Evolutionary conservation across 2,329 filamentous ascomycete genomes (phyloP).

Genomic region (Annulohypoxylon truncatum): DNA sequence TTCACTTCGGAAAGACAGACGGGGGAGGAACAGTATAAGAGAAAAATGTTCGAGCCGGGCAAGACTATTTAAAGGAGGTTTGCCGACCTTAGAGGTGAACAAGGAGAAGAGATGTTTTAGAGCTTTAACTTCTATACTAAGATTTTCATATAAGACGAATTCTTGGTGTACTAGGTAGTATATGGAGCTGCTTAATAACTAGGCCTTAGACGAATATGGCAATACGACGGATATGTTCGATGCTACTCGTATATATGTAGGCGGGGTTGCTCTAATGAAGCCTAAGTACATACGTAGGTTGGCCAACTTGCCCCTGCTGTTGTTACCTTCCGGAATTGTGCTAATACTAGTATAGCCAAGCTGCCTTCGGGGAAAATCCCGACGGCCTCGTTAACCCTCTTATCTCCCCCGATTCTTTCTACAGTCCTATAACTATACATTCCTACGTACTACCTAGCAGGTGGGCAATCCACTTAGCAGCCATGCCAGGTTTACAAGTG

Average conservation of each 20-base stretch:
- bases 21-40: conserved; percentile 3
- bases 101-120: background rate
- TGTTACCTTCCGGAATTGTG: conserved; percentile 35
- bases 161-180: background rate
- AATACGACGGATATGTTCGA: too few species aligned
- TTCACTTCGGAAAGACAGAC: background rate
- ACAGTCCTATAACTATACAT: conserved; percentile 5
- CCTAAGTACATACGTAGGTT: too few species aligned
- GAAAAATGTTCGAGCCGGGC: conserved; percentile 2
- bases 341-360: background rate
- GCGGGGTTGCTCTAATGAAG: conserved; percentile 23
- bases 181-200: background rate
- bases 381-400: conserved; percentile 16
- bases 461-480: background rate
- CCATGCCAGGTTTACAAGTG: conserved; percentile 2
- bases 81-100: background rate
- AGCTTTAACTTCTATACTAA: background rate
- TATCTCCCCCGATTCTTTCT: background rate
- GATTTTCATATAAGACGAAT: background rate
- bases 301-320: background rate
- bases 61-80: background rate
- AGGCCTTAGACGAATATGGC: background rate
- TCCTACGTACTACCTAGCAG: background rate
- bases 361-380: conserved; percentile 10
- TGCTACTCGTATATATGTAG: background rate